phyloP scores from a whole-genome alignment of 176 grass and related monocot species.

The Areca catechu region DNA sequence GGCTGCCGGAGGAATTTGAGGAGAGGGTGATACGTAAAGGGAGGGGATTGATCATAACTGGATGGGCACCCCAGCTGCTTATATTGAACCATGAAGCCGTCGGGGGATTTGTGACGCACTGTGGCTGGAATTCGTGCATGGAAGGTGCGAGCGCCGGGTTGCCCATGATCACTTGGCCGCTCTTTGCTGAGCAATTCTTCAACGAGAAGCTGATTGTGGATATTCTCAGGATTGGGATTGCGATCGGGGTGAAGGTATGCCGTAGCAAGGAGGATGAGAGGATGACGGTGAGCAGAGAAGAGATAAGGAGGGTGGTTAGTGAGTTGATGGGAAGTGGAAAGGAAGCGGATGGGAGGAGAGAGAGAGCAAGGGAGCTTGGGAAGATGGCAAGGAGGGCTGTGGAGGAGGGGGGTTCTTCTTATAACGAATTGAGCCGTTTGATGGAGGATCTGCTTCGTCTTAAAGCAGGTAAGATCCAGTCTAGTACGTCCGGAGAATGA shows the following conservation, averaged over 20 bases:
- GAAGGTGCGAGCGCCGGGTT: background rate
- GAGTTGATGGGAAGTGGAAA: slow-evolving; percentile 10
- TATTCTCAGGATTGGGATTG: background rate
- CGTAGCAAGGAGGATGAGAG: background rate
- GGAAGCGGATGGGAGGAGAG: background rate
- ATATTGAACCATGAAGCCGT: slow-evolving; percentile 11
- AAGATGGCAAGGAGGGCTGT: too few relatives aligned
- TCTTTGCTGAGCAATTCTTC: slow-evolving; percentile 2
- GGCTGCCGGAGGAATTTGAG: slow-evolving; percentile 5
- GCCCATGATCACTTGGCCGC: slow-evolving; percentile 14
- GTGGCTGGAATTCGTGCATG: slow-evolving; percentile 14
- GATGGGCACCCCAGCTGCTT: slow-evolving; percentile 13
- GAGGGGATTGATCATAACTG: too few relatives aligned
- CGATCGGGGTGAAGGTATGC: background rate
- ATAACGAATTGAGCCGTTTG: too few relatives aligned
- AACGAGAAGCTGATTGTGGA: slow-evolving; percentile 13
- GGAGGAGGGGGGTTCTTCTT: too few relatives aligned
- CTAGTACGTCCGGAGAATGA: too few relatives aligned
- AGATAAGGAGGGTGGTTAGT: background rate
- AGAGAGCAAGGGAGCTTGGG: too few relatives aligned
- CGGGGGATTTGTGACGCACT: slow-evolving; percentile 18
- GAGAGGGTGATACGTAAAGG: too few relatives aligned
- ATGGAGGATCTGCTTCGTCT: too few relatives aligned
- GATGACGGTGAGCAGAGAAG: background rate
- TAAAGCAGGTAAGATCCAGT: too few relatives aligned